A percentile compares a stretch with the other conserved stretches of the same genome.
These are phyloP conservation scores for Raphanus sativus DNA, from an alignment of 345 rosid species.

Conservation along the genomic window DNA sequence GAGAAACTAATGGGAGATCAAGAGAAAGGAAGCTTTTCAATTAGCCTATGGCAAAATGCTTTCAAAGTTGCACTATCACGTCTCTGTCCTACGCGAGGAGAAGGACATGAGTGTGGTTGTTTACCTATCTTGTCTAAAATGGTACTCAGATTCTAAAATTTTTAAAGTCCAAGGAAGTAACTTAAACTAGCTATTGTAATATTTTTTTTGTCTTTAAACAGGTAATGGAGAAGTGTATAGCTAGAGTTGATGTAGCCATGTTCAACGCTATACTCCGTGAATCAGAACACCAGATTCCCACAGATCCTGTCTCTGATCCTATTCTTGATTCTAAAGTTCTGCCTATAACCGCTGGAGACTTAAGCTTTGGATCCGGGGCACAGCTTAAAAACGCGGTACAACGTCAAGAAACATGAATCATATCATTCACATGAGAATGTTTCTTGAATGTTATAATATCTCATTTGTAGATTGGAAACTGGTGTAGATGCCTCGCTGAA, in stretches of 20 bases:
- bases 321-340: slow-evolving; percentile 76
- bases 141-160: slow-evolving; percentile 43
- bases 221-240: slow-evolving; percentile 84
- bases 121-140: slow-evolving; percentile 59
- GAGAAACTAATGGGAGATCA: slow-evolving; percentile 64
- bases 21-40: slow-evolving; percentile 71
- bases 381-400: slow-evolving; percentile 83
- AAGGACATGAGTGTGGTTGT: slow-evolving; percentile 45
- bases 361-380: slow-evolving; percentile 82
- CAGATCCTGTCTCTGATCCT: slow-evolving; percentile 93
- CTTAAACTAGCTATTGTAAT: slow-evolving; percentile 23
- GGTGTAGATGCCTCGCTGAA: slow-evolving; percentile 82
- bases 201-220: slow-evolving; percentile 34
- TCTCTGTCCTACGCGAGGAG: slow-evolving; percentile 83
- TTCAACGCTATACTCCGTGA: slow-evolving; percentile 93
- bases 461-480: slow-evolving; percentile 73
- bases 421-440: not conserved
- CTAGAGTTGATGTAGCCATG: slow-evolving; percentile 85
- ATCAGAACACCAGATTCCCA: slow-evolving; percentile 87
- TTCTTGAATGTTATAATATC: not conserved
- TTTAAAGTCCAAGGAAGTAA: not conserved
- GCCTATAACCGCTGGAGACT: slow-evolving; percentile 55
- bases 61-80: slow-evolving; percentile 67
- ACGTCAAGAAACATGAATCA: slow-evolving; percentile 24
- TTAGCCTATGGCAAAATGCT: slow-evolving; percentile 73